Base-by-base conservation (phyloP, 805 yeast genomes). In the Candida arabinofermentans region DNA sequence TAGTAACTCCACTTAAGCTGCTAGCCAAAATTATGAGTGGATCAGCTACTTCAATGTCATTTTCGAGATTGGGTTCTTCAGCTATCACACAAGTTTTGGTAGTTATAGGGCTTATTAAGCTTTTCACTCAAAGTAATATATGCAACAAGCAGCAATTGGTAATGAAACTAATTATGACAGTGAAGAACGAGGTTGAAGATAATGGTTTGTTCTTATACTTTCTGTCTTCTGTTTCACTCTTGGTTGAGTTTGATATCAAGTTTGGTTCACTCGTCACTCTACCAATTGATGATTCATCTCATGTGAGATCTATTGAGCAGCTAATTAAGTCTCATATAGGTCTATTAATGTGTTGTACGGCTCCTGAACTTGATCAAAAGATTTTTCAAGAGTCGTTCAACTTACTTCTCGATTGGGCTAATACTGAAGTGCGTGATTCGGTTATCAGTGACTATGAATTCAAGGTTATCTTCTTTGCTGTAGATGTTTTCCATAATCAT, bases 151-250 rank as follows among this genome's bases (percentile, higher is more conserved):
- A 59, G 17, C 38, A 41, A 1, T 17, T 51, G 0, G 50, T 65
- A 2, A 41, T 60, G 2, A 41, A 50, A 5, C 51, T 61, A 13
- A 54, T 62, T 7, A 19, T 59, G 5, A 31, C 51, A 37, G 35
- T 42, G 12, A 61, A 55, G 34, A 43, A 48, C 24, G 48, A 42
- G 2, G 27, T 59, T 3, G 46, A 41, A 10, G 65, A 61, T 36
- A 58, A 58, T 21, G 63, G 65, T 0, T 37, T 59, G 16, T 60
- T 62, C 32, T 39, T 60, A 3, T 53, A 60, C 42, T 49, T 64
- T 49, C 52, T 64, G 40, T 47, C 61, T 35, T 42, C 57, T 34
- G 36, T 65, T 37, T 39, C 61, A 23, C 46, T 52, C 39, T 26
- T 48, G 37, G 36, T 50, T 24, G 52, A 53, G 48, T 48, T 62